Evolutionary conservation across 106 monocot genomes (phyloP), one percentile per base, ranked within the genome.

Genomic region (Chionographis japonica): DNA sequence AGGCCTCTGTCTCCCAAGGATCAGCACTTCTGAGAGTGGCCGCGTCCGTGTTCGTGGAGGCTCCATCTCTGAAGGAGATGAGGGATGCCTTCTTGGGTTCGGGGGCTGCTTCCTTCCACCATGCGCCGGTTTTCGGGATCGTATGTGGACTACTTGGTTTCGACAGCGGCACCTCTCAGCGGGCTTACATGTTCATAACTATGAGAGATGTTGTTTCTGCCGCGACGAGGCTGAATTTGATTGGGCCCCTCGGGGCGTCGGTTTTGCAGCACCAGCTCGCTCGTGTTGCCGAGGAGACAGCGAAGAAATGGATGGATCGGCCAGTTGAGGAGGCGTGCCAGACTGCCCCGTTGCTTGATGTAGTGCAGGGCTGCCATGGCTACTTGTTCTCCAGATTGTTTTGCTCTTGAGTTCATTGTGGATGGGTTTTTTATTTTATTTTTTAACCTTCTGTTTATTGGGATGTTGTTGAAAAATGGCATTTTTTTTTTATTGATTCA

Each of bases 111-210:
- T 74, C 50, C 4, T 92, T 91, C 63, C 95, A 95, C 63, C 95
- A 95, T 74, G 95, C 89, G 37, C 86, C 91, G 3, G 68, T 92
- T 35, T 95, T 95, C 72, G 95, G 95, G 41, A 80, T 92, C 56
- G 56, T 89, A 43, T 91, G 86, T 39, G 88, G 91, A 13, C 71
- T 95, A 58, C 54, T 90, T 68, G 89, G 86, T 7, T 82, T 89
- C 38, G 88, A 89, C 20, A 74, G 84, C 27, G 54, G 50, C 37
- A 84, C 84, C 27, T 73, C 86, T 54, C 95, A 95, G 70, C 61
- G 91, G 46, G 84, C 84, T 14, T 95, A 84, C 57, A 72, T 95
- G 80, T 92, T 84, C 58, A 73, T 86, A 42, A 82, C 86, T n/a
- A 80, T 92, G 89, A 81, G 95, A 66, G 95, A 92, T 65, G 57